These are phyloP conservation scores for Apiospora marii DNA, from an alignment of 2,329 filamentous ascomycete genomes.

Conservation along the genomic window DNA sequence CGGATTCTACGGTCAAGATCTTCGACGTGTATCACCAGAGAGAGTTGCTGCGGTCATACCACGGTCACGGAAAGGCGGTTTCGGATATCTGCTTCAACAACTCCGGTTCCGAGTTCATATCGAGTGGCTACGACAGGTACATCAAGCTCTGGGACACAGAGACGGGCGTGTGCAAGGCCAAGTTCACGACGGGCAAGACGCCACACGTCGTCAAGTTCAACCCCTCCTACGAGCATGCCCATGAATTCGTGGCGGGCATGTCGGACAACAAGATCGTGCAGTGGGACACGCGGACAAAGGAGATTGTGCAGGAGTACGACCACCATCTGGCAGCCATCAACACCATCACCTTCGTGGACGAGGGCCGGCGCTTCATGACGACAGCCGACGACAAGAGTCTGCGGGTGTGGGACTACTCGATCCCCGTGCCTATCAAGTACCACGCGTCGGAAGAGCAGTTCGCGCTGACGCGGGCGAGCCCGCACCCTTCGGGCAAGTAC, in stretches of 20 bases:
- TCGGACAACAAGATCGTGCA: constrained; percentile 99
- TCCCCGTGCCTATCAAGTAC: constrained; percentile 98
- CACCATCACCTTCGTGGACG: constrained; percentile 95
- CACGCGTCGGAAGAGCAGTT: constrained; percentile 99
- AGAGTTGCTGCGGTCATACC: constrained; percentile 89
- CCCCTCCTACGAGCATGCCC: constrained; percentile 75
- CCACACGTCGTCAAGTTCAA: constrained; percentile 96
- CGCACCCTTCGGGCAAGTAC: constrained; percentile 91
- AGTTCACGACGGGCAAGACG: constrained; percentile 93
- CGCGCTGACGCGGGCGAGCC: constrained; percentile 83
- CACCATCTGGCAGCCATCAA: constrained; percentile 98
- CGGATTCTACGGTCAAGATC: constrained; percentile 89
- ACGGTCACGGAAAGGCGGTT: constrained; percentile 87
- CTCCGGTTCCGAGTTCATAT: constrained; percentile 84
- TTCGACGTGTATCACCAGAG: constrained; percentile 94
- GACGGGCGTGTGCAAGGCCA: constrained; percentile 85
- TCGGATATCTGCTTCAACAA: constrained; percentile 90
- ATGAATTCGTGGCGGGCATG: constrained; percentile 96
- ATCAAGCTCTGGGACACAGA: constrained; percentile 99
- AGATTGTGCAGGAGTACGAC: constrained; percentile 96
- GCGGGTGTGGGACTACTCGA: constrained; percentile 97
- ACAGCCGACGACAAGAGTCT: constrained; percentile 97
- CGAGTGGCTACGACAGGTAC: constrained; percentile 90
- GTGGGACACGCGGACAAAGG: constrained; percentile 83
- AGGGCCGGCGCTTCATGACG: constrained; percentile 94